A percentile compares a stretch with the other conserved stretches of the same genome.
Evolutionary conservation across 768 basidiomycete species (phyloP).

Genomic region (Omphalotus guepiniiformis): DNA sequence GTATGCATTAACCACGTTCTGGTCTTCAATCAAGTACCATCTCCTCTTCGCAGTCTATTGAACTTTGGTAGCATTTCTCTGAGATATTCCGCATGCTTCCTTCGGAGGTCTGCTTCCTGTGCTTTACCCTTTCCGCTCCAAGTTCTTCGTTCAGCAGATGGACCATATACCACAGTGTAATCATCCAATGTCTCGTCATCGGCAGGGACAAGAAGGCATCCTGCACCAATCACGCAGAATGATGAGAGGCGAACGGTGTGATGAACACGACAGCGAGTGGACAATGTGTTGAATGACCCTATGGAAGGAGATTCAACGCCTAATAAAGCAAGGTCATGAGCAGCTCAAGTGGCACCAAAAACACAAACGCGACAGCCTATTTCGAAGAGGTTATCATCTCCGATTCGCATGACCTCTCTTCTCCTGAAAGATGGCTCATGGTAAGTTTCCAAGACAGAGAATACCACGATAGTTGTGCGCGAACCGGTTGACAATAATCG

Average conservation of each 20-base stretch:
- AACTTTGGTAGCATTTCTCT: slow-evolving; percentile 90
- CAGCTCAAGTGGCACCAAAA: too few relatives aligned
- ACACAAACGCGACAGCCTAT: slow-evolving; percentile 89
- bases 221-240: slow-evolving; percentile 80
- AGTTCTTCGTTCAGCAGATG: slow-evolving; percentile 61
- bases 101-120: slow-evolving; percentile 78
- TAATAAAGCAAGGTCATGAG: slow-evolving; percentile 30
- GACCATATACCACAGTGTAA: slow-evolving; percentile 82
- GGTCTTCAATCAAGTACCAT: background rate
- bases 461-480: background rate
- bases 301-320: slow-evolving; percentile 85
- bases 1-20: too few relatives aligned
- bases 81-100: slow-evolving; percentile 90
- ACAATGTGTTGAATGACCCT: slow-evolving; percentile 83
- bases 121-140: slow-evolving; percentile 86
- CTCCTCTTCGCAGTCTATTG: slow-evolving; percentile 56
- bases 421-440: slow-evolving; percentile 41
- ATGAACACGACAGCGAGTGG: slow-evolving; percentile 78
- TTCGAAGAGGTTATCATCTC: slow-evolving; percentile 91
- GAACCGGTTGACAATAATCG: slow-evolving; percentile 85
- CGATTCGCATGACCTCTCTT: slow-evolving; percentile 89
- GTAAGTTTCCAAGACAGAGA: background rate
- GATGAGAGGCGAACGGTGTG: slow-evolving; percentile 76
- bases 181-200: slow-evolving; percentile 78
- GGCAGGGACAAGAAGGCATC: slow-evolving; percentile 72